phyloP scores from a whole-genome alignment of 352 stramenopile species.

The Phytophthora ramorum region DNA sequence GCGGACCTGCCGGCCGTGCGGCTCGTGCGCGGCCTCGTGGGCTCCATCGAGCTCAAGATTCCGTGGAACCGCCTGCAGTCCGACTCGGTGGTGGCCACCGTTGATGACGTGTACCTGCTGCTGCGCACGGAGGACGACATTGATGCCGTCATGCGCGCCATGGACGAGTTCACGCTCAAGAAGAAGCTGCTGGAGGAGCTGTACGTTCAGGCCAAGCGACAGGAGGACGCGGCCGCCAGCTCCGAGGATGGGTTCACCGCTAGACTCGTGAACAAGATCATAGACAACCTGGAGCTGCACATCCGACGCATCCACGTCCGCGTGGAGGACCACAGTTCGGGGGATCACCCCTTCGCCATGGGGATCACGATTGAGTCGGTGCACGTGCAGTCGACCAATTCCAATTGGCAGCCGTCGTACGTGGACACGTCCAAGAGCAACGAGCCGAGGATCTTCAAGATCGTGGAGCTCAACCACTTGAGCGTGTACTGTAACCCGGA shows the following conservation, averaged over 20 bases:
- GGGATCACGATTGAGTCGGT: conserved; percentile 87
- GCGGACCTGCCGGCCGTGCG: conserved; percentile 64
- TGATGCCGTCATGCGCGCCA: conserved; percentile 72
- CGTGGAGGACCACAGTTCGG: conserved; percentile 75
- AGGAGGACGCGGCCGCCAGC: conserved; percentile 45
- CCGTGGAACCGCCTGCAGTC: conserved; percentile 90
- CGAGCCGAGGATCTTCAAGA: conserved; percentile 91
- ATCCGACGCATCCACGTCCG: conserved; percentile 88
- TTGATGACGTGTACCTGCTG: conserved; percentile 89
- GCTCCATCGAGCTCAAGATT: conserved; percentile 91
- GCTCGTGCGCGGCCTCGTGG: conserved; percentile 81
- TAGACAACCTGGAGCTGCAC: conserved; percentile 91
- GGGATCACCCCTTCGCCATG: conserved; percentile 84
- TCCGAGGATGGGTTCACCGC: conserved; percentile 75
- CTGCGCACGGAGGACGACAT: conserved; percentile 84
- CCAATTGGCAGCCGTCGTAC: conserved; percentile 87
- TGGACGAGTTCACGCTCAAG: conserved; percentile 86
- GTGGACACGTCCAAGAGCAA: conserved; percentile 80
- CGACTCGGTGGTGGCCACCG: conserved; percentile 87
- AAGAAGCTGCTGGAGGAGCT: conserved; percentile 86
- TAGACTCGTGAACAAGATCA: conserved; percentile 88
- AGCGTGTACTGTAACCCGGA: conserved; percentile 89
- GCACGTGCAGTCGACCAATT: conserved; percentile 88
- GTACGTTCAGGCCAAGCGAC: conserved; percentile 72
- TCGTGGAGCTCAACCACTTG: conserved; percentile 88